Evolutionary conservation across 1,284 basidiomycete genomes (phyloP).

Genomic region (Gymnopus androsaceus): DNA sequence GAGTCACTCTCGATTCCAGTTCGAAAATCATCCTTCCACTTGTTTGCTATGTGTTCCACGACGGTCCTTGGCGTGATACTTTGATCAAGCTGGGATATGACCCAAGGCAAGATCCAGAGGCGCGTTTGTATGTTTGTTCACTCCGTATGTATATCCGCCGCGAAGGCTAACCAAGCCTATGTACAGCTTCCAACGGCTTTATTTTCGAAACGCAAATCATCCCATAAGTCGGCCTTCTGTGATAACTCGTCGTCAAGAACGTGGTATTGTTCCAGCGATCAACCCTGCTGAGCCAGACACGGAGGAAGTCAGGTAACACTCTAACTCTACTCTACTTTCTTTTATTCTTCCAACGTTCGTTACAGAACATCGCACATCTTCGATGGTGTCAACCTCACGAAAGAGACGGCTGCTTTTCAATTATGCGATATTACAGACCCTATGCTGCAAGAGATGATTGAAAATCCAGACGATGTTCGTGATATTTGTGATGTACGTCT

Average conservation of each 20-base stretch:
- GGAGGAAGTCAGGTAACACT: conserved; percentile 37
- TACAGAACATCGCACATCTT: conserved; percentile 79
- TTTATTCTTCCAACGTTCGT: neutral
- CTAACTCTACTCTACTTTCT: neutral
- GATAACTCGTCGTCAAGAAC: conserved; percentile 65
- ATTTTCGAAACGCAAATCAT: conserved; percentile 82
- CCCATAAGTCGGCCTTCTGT: conserved; percentile 74
- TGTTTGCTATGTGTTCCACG: conserved; percentile 85
- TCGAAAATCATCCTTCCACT: conserved; percentile 73
- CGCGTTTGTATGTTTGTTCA: conserved; percentile 63
- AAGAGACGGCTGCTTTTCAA: conserved; percentile 89
- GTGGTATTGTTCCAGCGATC: conserved; percentile 38
- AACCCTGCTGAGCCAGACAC: conserved; percentile 44
- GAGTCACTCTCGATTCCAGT: conserved; percentile 38
- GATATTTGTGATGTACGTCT: conserved; percentile 71
- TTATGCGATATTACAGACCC: conserved; percentile 89
- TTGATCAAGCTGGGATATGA: conserved; percentile 89
- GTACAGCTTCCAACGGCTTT: conserved; percentile 77
- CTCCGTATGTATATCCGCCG: neutral
- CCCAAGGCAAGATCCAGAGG: conserved; percentile 70
- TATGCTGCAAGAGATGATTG: conserved; percentile 78
- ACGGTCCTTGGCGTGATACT: conserved; percentile 93
- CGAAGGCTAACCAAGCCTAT: neutral
- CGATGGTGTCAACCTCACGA: conserved; percentile 78
- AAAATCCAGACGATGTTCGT: conserved; percentile 66